Conservation (phyloP, 345 rosid species). For the Bruguiera sexangula region DNA sequence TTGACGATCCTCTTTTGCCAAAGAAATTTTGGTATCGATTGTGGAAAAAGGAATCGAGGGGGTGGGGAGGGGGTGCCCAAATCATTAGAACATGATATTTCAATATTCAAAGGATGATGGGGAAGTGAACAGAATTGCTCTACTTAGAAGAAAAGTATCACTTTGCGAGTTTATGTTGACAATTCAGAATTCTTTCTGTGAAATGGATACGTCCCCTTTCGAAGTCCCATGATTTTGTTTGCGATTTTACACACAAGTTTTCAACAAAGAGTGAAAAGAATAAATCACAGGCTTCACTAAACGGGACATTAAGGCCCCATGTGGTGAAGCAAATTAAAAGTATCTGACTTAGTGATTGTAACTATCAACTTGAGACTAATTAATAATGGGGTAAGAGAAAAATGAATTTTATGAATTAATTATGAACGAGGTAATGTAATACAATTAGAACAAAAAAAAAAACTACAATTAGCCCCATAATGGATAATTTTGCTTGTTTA, state of each 20-base stretch:
- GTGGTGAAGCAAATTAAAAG: background rate
- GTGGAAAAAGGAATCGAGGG: background rate
- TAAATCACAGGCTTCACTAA: slow-evolving; percentile 20
- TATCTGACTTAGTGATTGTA: background rate
- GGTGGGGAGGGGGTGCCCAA: slow-evolving; percentile 14
- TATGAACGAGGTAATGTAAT: too few relatives aligned
- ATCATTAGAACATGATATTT: slow-evolving; percentile 34
- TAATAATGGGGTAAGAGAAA: too few relatives aligned
- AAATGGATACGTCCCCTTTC: slow-evolving; percentile 30
- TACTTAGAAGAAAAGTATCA: slow-evolving; percentile 36
- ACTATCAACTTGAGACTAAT: too few relatives aligned
- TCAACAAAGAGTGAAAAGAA: slow-evolving; percentile 34
- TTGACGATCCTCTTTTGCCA: slow-evolving; percentile 9
- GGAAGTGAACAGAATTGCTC: slow-evolving; percentile 26
- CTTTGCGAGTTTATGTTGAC: slow-evolving; percentile 32
- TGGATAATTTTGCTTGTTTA: too few relatives aligned
- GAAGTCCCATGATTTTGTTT: slow-evolving; percentile 34
- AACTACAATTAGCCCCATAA: too few relatives aligned
- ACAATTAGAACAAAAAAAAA: too few relatives aligned
- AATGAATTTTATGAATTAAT: too few relatives aligned
- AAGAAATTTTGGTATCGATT: slow-evolving; percentile 15
- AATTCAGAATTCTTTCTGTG: slow-evolving; percentile 13
- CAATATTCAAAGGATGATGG: slow-evolving; percentile 22
- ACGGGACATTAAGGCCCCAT: slow-evolving; percentile 32
- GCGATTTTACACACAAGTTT: slow-evolving; percentile 24